phyloP scores from a whole-genome alignment of 1,284 basidiomycete species.

The Athelia sp. region DNA sequence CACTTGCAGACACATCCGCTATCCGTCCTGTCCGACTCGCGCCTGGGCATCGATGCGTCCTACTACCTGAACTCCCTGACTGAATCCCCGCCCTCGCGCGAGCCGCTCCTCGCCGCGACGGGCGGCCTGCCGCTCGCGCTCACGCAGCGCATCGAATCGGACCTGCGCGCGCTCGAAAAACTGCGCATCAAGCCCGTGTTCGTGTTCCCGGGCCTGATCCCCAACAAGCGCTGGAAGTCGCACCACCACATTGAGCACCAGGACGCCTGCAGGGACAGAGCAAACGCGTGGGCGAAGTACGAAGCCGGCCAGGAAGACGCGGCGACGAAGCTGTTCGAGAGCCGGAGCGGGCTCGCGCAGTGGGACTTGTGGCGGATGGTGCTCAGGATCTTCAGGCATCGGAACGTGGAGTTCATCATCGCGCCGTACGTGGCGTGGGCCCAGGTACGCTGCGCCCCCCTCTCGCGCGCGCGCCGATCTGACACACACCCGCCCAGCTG shows the following conservation, averaged over 20 bases:
- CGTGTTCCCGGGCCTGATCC: conserved; percentile 86
- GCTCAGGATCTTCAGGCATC: conserved; percentile 88
- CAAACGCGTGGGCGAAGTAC: conserved; percentile 87
- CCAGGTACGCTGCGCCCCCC: conserved; percentile 70
- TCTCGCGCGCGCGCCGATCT: conserved; percentile 5
- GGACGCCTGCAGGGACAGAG: conserved; percentile 71
- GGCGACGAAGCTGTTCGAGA: conserved; percentile 81
- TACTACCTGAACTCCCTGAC: conserved; percentile 84
- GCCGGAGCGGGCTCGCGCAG: conserved; percentile 54
- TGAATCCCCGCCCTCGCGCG: conserved; percentile 71
- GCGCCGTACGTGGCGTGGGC: conserved; percentile 94
- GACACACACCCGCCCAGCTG: conserved; percentile 46
- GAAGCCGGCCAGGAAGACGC: conserved; percentile 85
- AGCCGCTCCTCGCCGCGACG: conserved; percentile 90
- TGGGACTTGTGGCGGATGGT: conserved; percentile 93
- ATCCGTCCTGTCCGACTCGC: conserved; percentile 82
- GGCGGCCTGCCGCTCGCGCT: conserved; percentile 90
- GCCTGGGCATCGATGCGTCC: conserved; percentile 95
- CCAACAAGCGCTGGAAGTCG: conserved; percentile 62
- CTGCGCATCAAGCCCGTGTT: conserved; percentile 95
- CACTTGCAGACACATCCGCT: conserved; percentile 83
- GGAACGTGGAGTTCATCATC: conserved; percentile 94
- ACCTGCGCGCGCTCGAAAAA: conserved; percentile 88
- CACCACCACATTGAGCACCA: conserved; percentile 56
- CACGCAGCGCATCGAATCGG: conserved; percentile 83